Evolutionary conservation across 2,329 filamentous ascomycete species (phyloP), one percentile per base, ranked within the genome.

Genomic region (Venturia oleaginea): DNA sequence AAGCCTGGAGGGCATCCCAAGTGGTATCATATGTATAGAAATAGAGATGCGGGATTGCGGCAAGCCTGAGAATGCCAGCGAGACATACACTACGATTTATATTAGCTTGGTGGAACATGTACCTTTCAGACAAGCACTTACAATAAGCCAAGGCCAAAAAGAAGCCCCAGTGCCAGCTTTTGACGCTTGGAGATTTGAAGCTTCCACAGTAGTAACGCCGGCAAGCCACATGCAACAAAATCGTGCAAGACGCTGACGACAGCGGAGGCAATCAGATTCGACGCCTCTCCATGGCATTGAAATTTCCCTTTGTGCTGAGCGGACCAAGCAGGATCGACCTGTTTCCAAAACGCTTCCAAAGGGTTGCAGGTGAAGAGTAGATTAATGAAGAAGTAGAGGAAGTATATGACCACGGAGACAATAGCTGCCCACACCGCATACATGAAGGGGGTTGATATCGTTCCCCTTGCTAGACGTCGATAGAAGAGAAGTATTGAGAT

Each of bases 21-120:
- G 63, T 64, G 10, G 40, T 63, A 46, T 64, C 63, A n/a, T 64
- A 64, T 5, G 63, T 64, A 3, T 37, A 11, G 43, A 40, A 63
- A 30, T 64, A 64, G 7, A 54, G 30, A 59, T 54, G 22, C 19
- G 27, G 51, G 22, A 46, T 32, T 32, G 30, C 34, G 4, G 46
- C 34, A 64, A 38, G 46, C 15, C 62, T 54, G 75, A 72, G 51
- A 46, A 64, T 27, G 42, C 51, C 32, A 19, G 34, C 32, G 34
- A 48, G 32, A 30, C 51, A 64, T 32, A 62, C 42, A 48, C 46
- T 24, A 48, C n/a, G 13, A 42, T 74, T 68, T 81, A 74, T 48
- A 77, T 75, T 57, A 78, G 64, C 46, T 69, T 48, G 13, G 57
- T 68, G 64, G 15, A 64, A 55, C 2, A 51, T 15, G 15, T 65